phyloP scores from a whole-genome alignment of 345 rosid genomes.

The Hibiscus mutabilis region DNA sequence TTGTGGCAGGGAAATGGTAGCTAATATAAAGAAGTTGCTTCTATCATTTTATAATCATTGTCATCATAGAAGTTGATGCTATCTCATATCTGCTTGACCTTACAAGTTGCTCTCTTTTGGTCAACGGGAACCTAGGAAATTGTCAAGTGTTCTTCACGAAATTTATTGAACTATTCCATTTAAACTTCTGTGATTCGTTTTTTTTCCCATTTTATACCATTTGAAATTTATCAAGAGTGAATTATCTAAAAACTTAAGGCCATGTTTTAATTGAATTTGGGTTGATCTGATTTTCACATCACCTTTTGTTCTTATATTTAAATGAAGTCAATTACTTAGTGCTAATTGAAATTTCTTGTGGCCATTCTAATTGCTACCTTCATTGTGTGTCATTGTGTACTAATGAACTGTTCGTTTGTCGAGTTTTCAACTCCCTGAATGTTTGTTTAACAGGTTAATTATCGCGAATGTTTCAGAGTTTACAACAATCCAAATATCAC shows the following conservation, averaged over 20 bases:
- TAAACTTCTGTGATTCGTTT: neutral
- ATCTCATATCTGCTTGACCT: neutral
- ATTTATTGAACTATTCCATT: neutral
- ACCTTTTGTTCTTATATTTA: neutral
- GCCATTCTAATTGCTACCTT: constrained; percentile 6
- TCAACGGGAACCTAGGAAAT: neutral
- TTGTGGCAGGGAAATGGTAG: neutral
- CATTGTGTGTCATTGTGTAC: constrained; percentile 39
- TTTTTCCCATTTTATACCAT: neutral
- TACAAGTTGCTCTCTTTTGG: neutral
- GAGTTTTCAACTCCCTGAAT: constrained; percentile 98
- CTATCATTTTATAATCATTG: neutral
- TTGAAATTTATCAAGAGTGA: constrained; percentile 4
- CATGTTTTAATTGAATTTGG: neutral
- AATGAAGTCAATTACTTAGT: neutral
- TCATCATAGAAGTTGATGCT: neutral
- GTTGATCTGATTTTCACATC: neutral
- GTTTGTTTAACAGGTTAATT: constrained; percentile 99
- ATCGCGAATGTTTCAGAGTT: constrained; percentile 99
- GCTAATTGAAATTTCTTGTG: constrained; percentile 5
- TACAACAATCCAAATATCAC: constrained; percentile 89
- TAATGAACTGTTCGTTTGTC: constrained; percentile 60
- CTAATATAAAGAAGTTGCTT: neutral
- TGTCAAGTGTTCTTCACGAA: neutral
- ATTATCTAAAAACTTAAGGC: neutral